A percentile compares a stretch with the other conserved stretches of the same genome.
These are phyloP conservation scores for Kwoniella mangroviensis DNA, from an alignment of 768 basidiomycete species.

Conservation along the genomic window DNA sequence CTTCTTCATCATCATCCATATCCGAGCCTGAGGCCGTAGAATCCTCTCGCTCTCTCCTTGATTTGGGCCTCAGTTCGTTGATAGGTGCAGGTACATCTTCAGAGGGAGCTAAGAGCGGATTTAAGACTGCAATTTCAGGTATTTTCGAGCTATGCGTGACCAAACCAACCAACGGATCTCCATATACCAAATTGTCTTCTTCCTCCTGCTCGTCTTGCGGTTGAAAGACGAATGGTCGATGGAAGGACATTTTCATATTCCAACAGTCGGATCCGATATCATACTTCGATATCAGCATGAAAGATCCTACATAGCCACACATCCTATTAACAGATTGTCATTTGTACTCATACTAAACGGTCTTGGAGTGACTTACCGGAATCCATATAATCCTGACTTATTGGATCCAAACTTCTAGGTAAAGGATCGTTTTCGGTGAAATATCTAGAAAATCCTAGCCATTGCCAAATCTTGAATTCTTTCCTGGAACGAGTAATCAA, in stretches of 20 bases:
- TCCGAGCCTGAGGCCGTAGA: background rate
- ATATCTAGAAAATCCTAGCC: constrained; percentile 29
- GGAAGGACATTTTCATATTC: constrained; percentile 4
- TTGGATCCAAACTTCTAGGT: constrained; percentile 2
- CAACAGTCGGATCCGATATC: constrained; percentile 3
- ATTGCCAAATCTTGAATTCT: constrained; percentile 33
- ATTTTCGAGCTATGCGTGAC: background rate
- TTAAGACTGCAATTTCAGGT: constrained; percentile 16
- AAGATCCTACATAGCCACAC: constrained; percentile 11
- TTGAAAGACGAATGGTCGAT: constrained; percentile 9
- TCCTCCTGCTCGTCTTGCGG: background rate
- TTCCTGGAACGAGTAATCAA: constrained; percentile 22
- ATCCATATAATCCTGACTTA: constrained; percentile 13
- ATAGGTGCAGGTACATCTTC: background rate
- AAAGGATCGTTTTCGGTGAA: constrained; percentile 1
- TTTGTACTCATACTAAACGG: background rate
- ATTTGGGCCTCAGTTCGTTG: background rate
- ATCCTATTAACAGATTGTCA: background rate
- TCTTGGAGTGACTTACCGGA: constrained; percentile 20
- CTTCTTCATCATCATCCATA: constrained; percentile 5
- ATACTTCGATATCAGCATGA: constrained; percentile 5
- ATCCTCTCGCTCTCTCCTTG: background rate
- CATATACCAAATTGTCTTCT: background rate
- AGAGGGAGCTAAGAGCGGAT: constrained; percentile 17
- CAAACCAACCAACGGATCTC: constrained; percentile 19